Evolutionary conservation across 2,329 filamentous ascomycete genomes (phyloP).

Genomic region (Diaporthe eres): DNA sequence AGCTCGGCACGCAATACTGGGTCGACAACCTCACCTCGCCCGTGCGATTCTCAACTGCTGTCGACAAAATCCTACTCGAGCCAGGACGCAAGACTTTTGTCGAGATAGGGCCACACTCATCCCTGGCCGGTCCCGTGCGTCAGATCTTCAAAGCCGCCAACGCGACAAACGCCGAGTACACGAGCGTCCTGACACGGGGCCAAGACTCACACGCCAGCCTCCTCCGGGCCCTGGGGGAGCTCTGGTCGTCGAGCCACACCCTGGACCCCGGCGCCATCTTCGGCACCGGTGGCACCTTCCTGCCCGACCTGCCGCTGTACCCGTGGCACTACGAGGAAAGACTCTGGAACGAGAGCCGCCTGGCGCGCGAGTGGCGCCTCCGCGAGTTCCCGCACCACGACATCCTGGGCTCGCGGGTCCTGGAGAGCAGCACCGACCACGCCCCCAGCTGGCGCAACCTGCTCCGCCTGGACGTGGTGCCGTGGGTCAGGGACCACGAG

Average conservation of each 20-base stretch:
- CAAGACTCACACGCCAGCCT: conserved; percentile 39
- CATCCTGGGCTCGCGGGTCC: conserved; percentile 53
- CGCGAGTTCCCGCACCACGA: conserved; percentile 48
- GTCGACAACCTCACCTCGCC: conserved; percentile 34
- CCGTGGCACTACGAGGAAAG: conserved; percentile 60
- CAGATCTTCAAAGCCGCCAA: conserved; percentile 42
- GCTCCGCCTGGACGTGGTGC: conserved; percentile 43
- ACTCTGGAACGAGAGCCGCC: conserved; percentile 54
- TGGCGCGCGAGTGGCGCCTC: conserved; percentile 52
- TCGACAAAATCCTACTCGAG: conserved; percentile 44
- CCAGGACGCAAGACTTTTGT: conserved; percentile 43
- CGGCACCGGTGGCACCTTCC: not conserved
- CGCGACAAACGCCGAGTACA: not conserved
- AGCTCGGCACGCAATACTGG: conserved; percentile 47
- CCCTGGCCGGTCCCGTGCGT: conserved; percentile 49
- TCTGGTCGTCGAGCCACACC: conserved; percentile 41
- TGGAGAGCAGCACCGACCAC: not conserved
- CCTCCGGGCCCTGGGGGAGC: conserved; percentile 38
- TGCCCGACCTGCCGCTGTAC: conserved; percentile 58
- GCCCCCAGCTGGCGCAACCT: conserved; percentile 53
- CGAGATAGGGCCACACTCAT: conserved; percentile 50
- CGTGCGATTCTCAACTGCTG: conserved; percentile 54
- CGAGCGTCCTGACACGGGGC: not conserved
- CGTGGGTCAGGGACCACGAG: conserved; percentile 38
- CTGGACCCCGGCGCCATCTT: not conserved